Evolutionary conservation across 805 yeast genomes (phyloP).

Genomic region (Isabelozyma pseudorhagii): DNA sequence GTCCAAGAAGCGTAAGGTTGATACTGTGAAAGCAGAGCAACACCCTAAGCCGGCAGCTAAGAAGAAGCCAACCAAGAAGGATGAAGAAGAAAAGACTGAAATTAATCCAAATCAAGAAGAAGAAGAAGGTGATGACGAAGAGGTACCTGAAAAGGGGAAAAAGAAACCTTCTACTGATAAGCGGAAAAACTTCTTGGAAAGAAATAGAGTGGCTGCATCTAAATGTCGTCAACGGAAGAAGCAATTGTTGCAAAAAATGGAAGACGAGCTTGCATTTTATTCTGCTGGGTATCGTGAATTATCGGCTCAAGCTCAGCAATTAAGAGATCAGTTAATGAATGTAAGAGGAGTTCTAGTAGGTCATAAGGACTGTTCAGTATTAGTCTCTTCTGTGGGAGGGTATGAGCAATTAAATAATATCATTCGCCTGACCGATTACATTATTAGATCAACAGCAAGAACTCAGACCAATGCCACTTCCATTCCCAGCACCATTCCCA

Average conservation of each 20-base stretch:
- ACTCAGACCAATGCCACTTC: constrained; percentile 20
- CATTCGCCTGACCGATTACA: constrained; percentile 29
- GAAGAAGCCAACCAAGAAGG: neutral
- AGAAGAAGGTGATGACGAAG: constrained; percentile 1
- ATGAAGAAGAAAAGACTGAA: neutral
- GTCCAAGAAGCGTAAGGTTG: constrained; percentile 3
- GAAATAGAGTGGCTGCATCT: constrained; percentile 93
- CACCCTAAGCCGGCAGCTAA: constrained; percentile 2
- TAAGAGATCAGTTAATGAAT: constrained; percentile 55
- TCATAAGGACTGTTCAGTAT: constrained; percentile 48
- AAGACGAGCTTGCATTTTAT: constrained; percentile 69
- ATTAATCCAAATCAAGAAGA: neutral
- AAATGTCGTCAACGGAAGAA: constrained; percentile 95
- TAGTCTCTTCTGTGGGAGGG: constrained; percentile 46
- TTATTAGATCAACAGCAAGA: constrained; percentile 23
- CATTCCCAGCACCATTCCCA: constrained; percentile 39
- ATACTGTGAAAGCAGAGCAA: constrained; percentile 6
- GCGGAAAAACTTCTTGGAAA: constrained; percentile 72
- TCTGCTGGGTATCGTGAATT: constrained; percentile 68
- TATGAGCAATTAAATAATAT: constrained; percentile 42
- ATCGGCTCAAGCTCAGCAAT: constrained; percentile 51
- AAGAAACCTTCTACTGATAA: constrained; percentile 39
- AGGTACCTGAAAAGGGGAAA: constrained; percentile 3
- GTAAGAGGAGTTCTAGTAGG: constrained; percentile 45
- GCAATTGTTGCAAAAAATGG: constrained; percentile 79